phyloP scores from a whole-genome alignment of 139 green algal species.

The Chlorella sp. region DNA sequence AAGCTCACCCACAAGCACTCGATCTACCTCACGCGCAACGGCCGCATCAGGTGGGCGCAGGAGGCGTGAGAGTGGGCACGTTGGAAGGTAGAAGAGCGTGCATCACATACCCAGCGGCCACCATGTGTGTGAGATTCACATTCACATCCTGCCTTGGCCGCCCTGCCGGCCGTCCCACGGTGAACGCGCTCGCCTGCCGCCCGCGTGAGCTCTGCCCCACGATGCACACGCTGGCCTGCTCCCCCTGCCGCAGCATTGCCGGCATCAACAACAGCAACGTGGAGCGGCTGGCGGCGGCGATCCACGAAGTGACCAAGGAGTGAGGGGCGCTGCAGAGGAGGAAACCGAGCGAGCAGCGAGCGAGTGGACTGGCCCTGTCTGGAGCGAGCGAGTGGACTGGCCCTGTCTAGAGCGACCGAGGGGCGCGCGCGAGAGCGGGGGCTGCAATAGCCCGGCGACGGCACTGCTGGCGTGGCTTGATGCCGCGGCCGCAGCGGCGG shows the following conservation, averaged over 20 bases:
- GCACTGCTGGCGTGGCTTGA: too few species aligned
- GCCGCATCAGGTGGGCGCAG: constrained; percentile 65
- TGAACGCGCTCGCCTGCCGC: neutral
- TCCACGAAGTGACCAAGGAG: constrained; percentile 80
- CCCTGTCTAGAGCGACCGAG: too few species aligned
- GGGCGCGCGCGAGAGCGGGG: too few species aligned
- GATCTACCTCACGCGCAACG: constrained; percentile 95
- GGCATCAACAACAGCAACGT: constrained; percentile 89
- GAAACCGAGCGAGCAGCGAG: constrained; percentile 73
- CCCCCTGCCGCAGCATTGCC: constrained; percentile 65
- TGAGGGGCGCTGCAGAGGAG: neutral
- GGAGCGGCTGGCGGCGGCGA: constrained; percentile 73
- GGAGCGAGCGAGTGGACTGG: too few species aligned
- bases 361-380: too few species aligned
- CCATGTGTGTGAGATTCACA: too few species aligned
- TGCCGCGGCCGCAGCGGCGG: too few species aligned
- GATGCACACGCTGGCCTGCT: neutral
- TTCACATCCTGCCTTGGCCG: neutral
- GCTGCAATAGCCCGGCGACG: too few species aligned
- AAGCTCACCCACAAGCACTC: constrained; percentile 65
- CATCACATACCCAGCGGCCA: too few species aligned
- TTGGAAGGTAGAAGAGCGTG: too few species aligned
- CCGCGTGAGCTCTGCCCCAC: neutral
- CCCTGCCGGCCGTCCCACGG: neutral
- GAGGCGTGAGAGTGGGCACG: too few species aligned